A percentile compares a stretch with the other conserved stretches of the same genome.
Conservation (phyloP, 768 basidiomycete genomes). For the Galerina sulciceps region DNA sequence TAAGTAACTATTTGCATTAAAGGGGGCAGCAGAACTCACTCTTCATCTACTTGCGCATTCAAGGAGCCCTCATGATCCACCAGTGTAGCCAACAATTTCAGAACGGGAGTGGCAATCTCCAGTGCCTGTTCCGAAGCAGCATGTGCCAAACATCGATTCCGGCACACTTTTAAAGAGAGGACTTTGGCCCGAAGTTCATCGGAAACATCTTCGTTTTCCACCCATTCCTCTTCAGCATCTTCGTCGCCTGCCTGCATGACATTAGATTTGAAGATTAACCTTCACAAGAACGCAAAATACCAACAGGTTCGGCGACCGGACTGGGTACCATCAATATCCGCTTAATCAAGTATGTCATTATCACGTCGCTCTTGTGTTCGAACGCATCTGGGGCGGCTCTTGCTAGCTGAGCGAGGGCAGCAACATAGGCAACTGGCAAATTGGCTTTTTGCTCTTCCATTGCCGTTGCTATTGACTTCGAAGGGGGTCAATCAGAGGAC, state of each 20-base stretch:
- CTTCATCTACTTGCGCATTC: slow-evolving; percentile 45
- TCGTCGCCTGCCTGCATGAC: slow-evolving; percentile 39
- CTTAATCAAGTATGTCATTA: slow-evolving; percentile 75
- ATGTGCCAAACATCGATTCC: slow-evolving; percentile 79
- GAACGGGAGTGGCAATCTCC: slow-evolving; percentile 73
- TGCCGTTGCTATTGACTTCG: slow-evolving; percentile 60
- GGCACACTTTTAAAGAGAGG: slow-evolving; percentile 76
- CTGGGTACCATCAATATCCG: slow-evolving; percentile 66
- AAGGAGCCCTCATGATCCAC: slow-evolving; percentile 72
- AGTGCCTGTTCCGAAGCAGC: slow-evolving; percentile 58
- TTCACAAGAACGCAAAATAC: slow-evolving; percentile 21
- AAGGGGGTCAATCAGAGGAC: not conserved
- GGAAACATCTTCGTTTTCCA: slow-evolving; percentile 65
- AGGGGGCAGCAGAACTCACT: slow-evolving; percentile 38
- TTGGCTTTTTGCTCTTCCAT: slow-evolving; percentile 51
- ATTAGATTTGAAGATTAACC: not conserved
- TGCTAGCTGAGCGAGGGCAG: slow-evolving; percentile 77
- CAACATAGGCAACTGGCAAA: slow-evolving; percentile 58
- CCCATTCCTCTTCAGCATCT: slow-evolving; percentile 66
- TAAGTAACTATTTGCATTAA: not conserved
- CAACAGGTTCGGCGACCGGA: slow-evolving; percentile 45
- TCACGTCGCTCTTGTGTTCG: slow-evolving; percentile 75
- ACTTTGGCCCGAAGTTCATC: slow-evolving; percentile 71
- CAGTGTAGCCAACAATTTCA: slow-evolving; percentile 77
- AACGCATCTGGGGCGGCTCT: slow-evolving; percentile 71